A percentile compares a stretch with the other conserved stretches of the same genome.
These are phyloP conservation scores for Inga laurina DNA, from an alignment of 306 rosid genomes.

Conservation along the genomic window DNA sequence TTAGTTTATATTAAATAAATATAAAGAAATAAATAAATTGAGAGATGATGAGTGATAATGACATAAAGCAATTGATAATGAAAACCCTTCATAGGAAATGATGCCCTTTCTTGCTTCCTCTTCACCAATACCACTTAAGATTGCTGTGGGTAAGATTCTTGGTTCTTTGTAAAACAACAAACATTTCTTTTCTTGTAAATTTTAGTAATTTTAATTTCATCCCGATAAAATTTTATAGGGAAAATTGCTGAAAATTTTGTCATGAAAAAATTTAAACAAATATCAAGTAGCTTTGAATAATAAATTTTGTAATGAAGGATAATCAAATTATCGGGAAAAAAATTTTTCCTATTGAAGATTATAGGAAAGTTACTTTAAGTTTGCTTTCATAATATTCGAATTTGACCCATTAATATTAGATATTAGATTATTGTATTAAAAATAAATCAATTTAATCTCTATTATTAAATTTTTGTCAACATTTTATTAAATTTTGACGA, in stretches of 20 bases:
- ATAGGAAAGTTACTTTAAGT: no score
- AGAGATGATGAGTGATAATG: slow-evolving; percentile 72
- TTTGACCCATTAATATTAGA: no score
- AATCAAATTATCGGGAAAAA: background rate
- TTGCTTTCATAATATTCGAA: no score
- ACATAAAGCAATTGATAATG: slow-evolving; percentile 70
- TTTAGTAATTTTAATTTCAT: background rate
- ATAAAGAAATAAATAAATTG: slow-evolving; percentile 8
- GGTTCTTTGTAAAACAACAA: background rate
- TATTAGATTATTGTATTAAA: no score
- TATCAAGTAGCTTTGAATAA: no score
- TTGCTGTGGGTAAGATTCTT: slow-evolving; percentile 34
- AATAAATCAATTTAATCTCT: no score
- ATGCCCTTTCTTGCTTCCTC: slow-evolving; percentile 41
- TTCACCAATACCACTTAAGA: slow-evolving; percentile 51
- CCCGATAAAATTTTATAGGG: background rate
- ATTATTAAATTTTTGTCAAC: no score
- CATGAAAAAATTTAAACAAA: no score
- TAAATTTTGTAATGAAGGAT: no score
- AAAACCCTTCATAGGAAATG: slow-evolving; percentile 51
- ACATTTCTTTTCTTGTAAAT: background rate
- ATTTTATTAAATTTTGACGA: no score
- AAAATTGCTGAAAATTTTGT: no score
- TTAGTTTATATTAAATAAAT: slow-evolving; percentile 6
- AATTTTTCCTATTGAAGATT: no score